These are phyloP conservation scores for Dictyostelium purpureum DNA, from an alignment of 78 protist genomes.

Conservation along the genomic window DNA sequence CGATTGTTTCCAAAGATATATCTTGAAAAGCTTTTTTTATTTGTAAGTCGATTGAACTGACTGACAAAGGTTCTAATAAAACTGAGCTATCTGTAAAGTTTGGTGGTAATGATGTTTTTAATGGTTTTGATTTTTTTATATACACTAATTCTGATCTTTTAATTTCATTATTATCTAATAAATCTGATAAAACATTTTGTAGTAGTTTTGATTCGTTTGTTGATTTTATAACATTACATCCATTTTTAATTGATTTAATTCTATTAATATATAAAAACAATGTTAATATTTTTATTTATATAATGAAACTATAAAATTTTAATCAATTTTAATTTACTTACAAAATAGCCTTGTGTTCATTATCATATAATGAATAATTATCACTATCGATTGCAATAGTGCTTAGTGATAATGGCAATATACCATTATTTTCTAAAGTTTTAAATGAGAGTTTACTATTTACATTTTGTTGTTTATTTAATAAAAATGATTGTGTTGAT, in stretches of 20 bases:
- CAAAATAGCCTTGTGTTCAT: slow-evolving; percentile 45
- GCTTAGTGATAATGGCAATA: not conserved
- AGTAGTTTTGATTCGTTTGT: slow-evolving; percentile 9
- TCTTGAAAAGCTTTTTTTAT: not conserved
- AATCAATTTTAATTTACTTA: not conserved
- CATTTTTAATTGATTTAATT: slow-evolving; percentile 54
- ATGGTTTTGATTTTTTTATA: slow-evolving; percentile 19
- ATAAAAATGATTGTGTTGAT: not conserved
- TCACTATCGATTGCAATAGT: slow-evolving; percentile 12
- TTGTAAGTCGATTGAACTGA: not conserved
- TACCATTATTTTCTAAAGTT: not conserved
- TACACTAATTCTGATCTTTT: not conserved
- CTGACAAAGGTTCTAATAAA: not conserved
- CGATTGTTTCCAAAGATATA: not conserved
- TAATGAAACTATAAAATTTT: not conserved
- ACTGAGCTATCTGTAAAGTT: no score
- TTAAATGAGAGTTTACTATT: no score
- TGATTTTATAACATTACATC: slow-evolving; percentile 55
- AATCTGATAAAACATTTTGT: not conserved
- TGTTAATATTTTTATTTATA: not conserved
- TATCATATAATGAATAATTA: slow-evolving; percentile 16
- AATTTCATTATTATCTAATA: not conserved
- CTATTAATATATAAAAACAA: not conserved
- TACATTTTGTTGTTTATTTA: not conserved
- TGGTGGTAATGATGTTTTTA: not conserved